Conservation (phyloP, 805 yeast genomes). For the Gaillardinia entomophila region DNA sequence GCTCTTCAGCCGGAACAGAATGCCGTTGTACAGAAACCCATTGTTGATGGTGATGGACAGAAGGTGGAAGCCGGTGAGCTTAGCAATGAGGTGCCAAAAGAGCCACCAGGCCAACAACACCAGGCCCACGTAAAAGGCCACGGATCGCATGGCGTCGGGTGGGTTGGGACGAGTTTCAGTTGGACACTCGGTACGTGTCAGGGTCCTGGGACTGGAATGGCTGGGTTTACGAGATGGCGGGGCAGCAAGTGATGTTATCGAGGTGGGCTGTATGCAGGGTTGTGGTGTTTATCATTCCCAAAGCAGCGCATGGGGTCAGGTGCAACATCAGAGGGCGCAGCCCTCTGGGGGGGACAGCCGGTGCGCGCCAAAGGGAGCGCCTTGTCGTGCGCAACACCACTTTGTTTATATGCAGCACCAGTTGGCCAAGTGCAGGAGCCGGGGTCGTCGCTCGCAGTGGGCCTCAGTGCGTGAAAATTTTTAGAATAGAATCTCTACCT, state of each 20-base stretch:
- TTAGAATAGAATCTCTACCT: not conserved
- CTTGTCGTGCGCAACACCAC: too few species aligned
- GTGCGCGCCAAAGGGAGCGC: too few species aligned
- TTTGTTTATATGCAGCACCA: not conserved
- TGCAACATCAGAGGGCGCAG: not conserved
- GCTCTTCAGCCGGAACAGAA: constrained; percentile 11
- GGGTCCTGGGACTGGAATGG: too few species aligned
- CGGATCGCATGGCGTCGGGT: not conserved
- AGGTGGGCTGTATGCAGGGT: too few species aligned
- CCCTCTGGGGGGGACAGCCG: too few species aligned
- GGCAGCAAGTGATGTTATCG: too few species aligned
- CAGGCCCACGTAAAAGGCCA: constrained; percentile 3
- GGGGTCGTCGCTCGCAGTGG: too few species aligned
- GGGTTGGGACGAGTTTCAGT: too few species aligned
- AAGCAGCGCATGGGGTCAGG: not conserved
- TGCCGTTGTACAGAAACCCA: constrained; percentile 31
- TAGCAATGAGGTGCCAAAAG: constrained; percentile 26
- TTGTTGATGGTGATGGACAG: constrained; percentile 28
- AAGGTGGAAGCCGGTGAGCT: constrained; percentile 27
- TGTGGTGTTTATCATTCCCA: not conserved
- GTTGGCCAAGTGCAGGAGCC: too few species aligned
- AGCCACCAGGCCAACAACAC: constrained; percentile 17
- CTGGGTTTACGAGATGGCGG: too few species aligned
- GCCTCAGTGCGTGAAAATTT: not conserved
- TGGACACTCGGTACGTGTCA: too few species aligned